Evolutionary conservation across 345 rosid genomes (phyloP), one percentile per base, ranked within the genome.

Genomic region (Tarenaya hassleriana): DNA sequence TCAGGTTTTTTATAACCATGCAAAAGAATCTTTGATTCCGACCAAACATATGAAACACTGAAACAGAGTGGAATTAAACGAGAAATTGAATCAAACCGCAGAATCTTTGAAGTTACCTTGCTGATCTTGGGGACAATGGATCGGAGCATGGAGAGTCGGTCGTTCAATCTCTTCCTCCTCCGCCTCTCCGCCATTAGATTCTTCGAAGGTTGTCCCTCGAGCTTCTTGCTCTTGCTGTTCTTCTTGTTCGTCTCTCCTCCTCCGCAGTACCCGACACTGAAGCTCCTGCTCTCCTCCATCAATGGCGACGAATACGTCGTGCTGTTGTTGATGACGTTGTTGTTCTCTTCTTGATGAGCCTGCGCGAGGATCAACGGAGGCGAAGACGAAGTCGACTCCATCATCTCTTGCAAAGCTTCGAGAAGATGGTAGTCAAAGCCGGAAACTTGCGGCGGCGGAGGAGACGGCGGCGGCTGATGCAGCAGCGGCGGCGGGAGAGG

Each of bases 71-170:
- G 11, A 35, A 9, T 35, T 35, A 7, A 1, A 10, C 7, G 10
- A 10, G 9, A 35, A 10, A 35, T 35, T n/a, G 11, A 9, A 35
- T 35, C 40, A 39, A 39, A 39, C 1, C 6, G 14, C 15, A 39
- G 7, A 39, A 13, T 11, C 14, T 11, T 11, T 11, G 13, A 3
- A 39, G n/a, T 57, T 45, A 85, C 97, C 95, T 88, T 88, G 72
- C 92, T 85, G 73, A 88, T 88, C 80, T 88, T 88, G 8, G 97
- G 95, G 42, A 88, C 97, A 19, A 88, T 79, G 64, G 97, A 88
- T 76, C 97, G 74, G 43, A 88, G 81, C 91, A 84, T 90, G 35
- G 91, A 82, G 21, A 86, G 89, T 16, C 91, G 68, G 60, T 82
- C 94, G 60, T 87, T 84, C 50, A 90, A 73, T 31, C 96, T 63